phyloP scores from a whole-genome alignment of 345 rosid genomes.

The Euphorbia peplus region DNA sequence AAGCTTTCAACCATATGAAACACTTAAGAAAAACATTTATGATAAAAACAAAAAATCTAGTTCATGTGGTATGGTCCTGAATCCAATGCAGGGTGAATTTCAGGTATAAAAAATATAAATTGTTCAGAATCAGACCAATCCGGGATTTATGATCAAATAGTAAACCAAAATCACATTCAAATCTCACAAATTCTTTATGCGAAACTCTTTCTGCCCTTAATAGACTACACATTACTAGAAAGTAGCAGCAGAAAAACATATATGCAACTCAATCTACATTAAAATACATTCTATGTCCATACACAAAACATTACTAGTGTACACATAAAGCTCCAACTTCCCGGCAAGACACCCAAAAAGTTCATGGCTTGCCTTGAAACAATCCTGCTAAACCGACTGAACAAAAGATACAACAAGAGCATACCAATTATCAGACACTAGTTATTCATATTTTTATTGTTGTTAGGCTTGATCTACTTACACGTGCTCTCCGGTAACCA shows the following conservation, averaged over 20 bases:
- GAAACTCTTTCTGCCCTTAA: neutral
- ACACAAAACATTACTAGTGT: no score
- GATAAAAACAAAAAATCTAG: neutral
- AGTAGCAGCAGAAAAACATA: neutral
- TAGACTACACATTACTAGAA: no score
- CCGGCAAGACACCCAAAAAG: neutral
- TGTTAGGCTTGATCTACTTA: slow-evolving; percentile 14
- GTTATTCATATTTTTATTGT: neutral
- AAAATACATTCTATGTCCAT: neutral
- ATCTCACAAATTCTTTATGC: neutral
- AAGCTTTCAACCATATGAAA: neutral
- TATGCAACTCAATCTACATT: neutral
- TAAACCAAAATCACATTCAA: neutral
- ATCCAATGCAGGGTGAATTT: neutral
- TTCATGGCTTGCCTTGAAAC: neutral
- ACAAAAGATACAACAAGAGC: neutral
- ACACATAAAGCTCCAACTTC: neutral
- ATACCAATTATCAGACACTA: neutral
- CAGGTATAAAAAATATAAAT: neutral
- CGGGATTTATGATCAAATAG: neutral
- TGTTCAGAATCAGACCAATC: no score
- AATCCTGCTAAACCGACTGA: neutral
- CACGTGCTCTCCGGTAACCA: neutral
- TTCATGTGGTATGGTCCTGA: neutral
- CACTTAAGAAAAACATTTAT: neutral